Percentiles rank a stretch among this genome's conserved stretches.
Evolutionary conservation across 257 asterid genomes (phyloP).

Genomic region (Solanum pinnatisectum): DNA sequence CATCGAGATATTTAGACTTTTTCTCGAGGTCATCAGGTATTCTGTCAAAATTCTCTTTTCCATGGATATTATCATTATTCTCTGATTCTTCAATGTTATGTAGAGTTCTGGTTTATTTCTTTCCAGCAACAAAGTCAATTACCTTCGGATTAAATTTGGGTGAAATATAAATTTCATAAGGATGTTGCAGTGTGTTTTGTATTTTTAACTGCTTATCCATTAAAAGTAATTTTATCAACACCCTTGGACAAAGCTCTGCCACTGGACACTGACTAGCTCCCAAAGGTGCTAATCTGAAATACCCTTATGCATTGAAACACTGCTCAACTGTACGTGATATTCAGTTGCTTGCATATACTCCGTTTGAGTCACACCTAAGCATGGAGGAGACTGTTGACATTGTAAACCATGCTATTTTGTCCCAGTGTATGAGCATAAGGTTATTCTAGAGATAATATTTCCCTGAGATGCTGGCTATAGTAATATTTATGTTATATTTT

Average conservation of each 20-base stretch:
- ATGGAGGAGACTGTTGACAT: neutral
- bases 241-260: neutral
- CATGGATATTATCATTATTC: neutral
- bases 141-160: neutral
- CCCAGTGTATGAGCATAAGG: neutral
- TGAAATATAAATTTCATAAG: neutral
- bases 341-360: neutral
- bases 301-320: neutral
- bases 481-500: neutral
- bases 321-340: neutral
- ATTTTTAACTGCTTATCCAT: neutral
- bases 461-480: neutral
- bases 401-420: neutral
- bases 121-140: neutral
- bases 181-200: neutral
- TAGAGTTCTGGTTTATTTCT: neutral
- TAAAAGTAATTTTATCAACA: neutral
- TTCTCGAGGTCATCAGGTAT: constrained; percentile 36
- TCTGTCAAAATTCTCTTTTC: neutral
- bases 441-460: neutral
- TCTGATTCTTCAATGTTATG: neutral
- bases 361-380: neutral
- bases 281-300: neutral
- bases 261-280: neutral
- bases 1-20: constrained; percentile 34